Evolutionary conservation across 805 yeast genomes (phyloP), one percentile per base, ranked within the genome.

Genomic region (Yarrowia sp.): DNA sequence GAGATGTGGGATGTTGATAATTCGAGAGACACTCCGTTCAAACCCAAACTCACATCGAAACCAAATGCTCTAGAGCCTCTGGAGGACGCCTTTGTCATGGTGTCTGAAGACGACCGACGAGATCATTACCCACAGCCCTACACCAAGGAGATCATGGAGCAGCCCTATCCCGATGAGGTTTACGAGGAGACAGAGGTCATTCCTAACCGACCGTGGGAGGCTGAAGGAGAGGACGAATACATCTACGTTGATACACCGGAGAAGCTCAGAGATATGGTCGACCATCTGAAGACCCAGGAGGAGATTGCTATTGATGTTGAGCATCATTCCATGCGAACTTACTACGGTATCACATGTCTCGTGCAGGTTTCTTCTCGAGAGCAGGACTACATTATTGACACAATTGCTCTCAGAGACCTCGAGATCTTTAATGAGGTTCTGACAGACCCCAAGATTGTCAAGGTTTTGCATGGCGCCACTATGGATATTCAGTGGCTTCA

Each of bases 401-500:
- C 98, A 0, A 76, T 95, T 33, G 84, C 85, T 1, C 80, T 95
- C 36, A 79, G 97, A 65, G 89, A 90, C 66, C 77, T 95, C 56
- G 78, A 81, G 54, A 75, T 75, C 0, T 77, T 95, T 65, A 95
- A 95, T 76, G 79, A 77, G 48, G 83, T 93, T 1, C 91, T 93
- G 68, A 82, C 98, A 2, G 79, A 95, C 75, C 98, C 98, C 0
- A 69, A 76, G 5, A 86, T 93, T 33, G 79, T 90, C 30, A 95
- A 95, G 73, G 96, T 95, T 1, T 85, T 95, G 69, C 99, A 95
- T 74, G 99, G 99, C 67, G 97, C 99, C 0, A 87, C 85, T 70
- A 92, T 91, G 96, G 99, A 95, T 79, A 89, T 95, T 4, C 86
- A 91, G 49, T 95, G 99, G 99, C 79, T 95, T 36, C 99, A 95